Base-by-base conservation (phyloP, 2,329 filamentous ascomycete species). In the Diaporthe velutina region DNA sequence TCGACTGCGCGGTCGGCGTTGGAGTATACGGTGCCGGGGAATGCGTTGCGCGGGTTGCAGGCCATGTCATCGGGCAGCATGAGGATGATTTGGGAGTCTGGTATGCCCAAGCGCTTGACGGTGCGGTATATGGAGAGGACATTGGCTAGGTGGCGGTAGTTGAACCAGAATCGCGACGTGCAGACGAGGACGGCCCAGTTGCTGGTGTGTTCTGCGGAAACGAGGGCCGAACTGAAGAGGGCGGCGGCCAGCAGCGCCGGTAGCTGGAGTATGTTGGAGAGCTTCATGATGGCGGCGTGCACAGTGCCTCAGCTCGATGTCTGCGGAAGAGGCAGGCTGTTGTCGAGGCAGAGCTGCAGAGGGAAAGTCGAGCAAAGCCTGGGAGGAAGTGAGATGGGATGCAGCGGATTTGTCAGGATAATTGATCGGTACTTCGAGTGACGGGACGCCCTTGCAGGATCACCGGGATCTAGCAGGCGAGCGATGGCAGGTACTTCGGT, bases 21-120 rank as follows among this genome's bases (percentile, higher is more conserved):
- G 85, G 97, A 98, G 89, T 98, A 99, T 40, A 99, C 97, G 71
- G 96, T 98, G 70, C 97, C 97, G 0, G 97, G 96, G 83, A 99
- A 99, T 67, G 96, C 95, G 83, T 99, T 99, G 80, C 97, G 95
- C 42, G 97, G 97, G 85, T 99, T 99, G 89, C 97, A 99, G 52
- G 97, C 97, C 95, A 99, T 98, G 86, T 99, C 97, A 84, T 99
- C 97, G 30, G 97, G 97, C n/a, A 99, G 91, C 96, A 99, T 98
- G 78, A 99, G 93, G 83, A 99, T 98, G 85, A 99, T 99, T 83
- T 99, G 97, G 70, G 95, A 98, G 85, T 99, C 97, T 48, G 97
- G 97, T 75, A 99, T 99, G 64, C 97, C 97, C 50, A 99, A 92
- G 17, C 97, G 94, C 87, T 99, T 99, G 77, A 99, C 97, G 74